Evolutionary conservation across 2,329 filamentous ascomycete species (phyloP), one percentile per base, ranked within the genome.

Genomic region (Cyanodermella asteris): DNA sequence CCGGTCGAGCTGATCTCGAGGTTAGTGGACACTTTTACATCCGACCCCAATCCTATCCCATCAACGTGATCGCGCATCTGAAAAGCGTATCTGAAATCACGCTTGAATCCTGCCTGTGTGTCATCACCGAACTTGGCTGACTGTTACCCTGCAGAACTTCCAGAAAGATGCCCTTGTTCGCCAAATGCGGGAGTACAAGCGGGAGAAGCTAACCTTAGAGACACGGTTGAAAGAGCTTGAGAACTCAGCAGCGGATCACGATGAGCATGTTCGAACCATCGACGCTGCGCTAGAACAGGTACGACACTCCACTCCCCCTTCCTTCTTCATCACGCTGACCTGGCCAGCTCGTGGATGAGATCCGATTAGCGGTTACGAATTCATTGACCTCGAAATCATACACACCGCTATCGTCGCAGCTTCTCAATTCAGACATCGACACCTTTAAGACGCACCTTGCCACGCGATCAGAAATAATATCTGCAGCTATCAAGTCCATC

Each of bases 111-210:
- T 6, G 11, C 11, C 6, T 21, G 20, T 40, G 43, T 45, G 48
- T 32, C 24, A 38, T 44, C 30, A 47, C 29, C 25, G 32, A 20
- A 26, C 28, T 21, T 31, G 31, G n/a, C n/a, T n/a, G n/a, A n/a
- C n/a, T n/a, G n/a, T n/a, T n/a, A n/a, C n/a, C n/a, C 32, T 48
- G 39, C 50, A 90, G 80, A 69, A 74, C 45, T 87, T 75, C 42
- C 76, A 84, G 53, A 97, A 94, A 55, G 87, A 91, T 56, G 87
- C 87, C 35, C 91, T 97, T 46, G 73, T 77, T 41, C 78, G 90
- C 30, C 84, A 93, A 53, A 91, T 97, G 81, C 77, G 81, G 45
- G 87, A 94, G 51, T 93, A 91, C 51, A 91, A 91, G 53, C 72
- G 87, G 38, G 80, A 91, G 46, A 82, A 81, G 45, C 61, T 64